Percentiles rank a stretch among this genome's conserved stretches.
Conservation (phyloP, 108 stramenopile genomes). For the Mediolabrus comicus region DNA sequence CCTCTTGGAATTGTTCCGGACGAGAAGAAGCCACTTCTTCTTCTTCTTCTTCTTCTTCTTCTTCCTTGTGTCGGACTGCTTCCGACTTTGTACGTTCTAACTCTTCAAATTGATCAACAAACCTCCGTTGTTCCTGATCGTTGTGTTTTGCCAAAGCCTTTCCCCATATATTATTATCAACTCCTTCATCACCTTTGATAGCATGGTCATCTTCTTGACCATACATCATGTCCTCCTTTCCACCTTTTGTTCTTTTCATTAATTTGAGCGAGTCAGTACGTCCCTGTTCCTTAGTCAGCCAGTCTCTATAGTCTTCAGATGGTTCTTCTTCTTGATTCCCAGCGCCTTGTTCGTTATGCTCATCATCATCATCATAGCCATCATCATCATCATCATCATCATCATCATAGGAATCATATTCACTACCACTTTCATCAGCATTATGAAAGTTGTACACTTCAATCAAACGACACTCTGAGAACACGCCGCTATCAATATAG, state of each 20-base stretch:
- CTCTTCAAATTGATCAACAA: constrained; percentile 12
- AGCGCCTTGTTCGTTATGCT: background rate
- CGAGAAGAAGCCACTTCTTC: background rate
- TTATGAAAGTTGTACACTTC: constrained; percentile 54
- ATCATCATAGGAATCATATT: background rate
- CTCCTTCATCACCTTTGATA: background rate
- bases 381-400: constrained; percentile 8
- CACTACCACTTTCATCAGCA: constrained; percentile 12
- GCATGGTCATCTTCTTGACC: background rate
- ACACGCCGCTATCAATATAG: constrained; percentile 43
- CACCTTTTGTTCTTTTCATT: background rate
- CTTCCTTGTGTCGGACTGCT: background rate
- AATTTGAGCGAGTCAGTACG: background rate
- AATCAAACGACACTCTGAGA: constrained; percentile 37
- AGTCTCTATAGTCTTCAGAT: background rate
- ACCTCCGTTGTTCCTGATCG: constrained; percentile 15
- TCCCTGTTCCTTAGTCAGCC: background rate
- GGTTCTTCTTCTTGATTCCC: background rate
- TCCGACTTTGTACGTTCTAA: background rate
- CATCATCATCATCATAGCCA: background rate
- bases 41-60: background rate
- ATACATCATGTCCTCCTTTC: background rate
- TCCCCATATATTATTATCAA: constrained; percentile 8
- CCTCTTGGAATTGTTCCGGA: background rate
- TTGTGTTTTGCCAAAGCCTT: constrained; percentile 25